phyloP scores from a whole-genome alignment of 768 basidiomycete genomes.

The Roridomyces roridus region DNA sequence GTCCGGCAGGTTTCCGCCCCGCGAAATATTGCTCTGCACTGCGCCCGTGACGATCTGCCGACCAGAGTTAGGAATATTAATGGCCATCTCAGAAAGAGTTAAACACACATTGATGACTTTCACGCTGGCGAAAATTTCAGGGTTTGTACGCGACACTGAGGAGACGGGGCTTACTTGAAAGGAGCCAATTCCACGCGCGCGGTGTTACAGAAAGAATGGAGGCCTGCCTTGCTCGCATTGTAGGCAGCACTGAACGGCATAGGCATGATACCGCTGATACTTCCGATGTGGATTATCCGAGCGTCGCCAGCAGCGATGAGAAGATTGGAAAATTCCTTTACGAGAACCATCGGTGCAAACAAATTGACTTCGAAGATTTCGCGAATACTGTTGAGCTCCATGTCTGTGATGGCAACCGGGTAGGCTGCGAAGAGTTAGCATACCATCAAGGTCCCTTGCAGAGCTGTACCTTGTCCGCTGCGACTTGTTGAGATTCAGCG shows the following conservation, averaged over 20 bases:
- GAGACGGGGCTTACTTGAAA: not conserved
- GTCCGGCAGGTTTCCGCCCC: not conserved
- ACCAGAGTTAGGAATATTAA: not conserved
- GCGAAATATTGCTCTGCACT: not conserved
- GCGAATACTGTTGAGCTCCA: slow-evolving; percentile 18
- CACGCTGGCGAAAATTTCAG: slow-evolving; percentile 3
- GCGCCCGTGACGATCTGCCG: slow-evolving; percentile 9
- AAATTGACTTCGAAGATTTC: slow-evolving; percentile 35
- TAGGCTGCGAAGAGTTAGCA: too few species aligned
- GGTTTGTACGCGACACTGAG: not conserved
- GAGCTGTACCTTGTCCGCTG: not conserved
- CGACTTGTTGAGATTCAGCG: too few species aligned
- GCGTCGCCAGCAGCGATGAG: slow-evolving; percentile 28
- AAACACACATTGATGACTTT: slow-evolving; percentile 16
- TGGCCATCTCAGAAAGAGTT: not conserved
- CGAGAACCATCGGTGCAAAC: slow-evolving; percentile 30
- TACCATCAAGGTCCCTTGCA: too few species aligned
- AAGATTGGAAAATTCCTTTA: slow-evolving; percentile 29
- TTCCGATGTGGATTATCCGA: slow-evolving; percentile 30
- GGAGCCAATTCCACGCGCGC: not conserved
- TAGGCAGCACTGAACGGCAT: slow-evolving; percentile 31
- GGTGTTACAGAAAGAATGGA: slow-evolving; percentile 14
- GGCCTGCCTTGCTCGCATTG: slow-evolving; percentile 35
- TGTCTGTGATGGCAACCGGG: slow-evolving; percentile 17
- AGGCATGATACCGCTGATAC: slow-evolving; percentile 29